Evolutionary conservation across 768 basidiomycete genomes (phyloP), one percentile per base, ranked within the genome.

Genomic region (Podaxis sp.): DNA sequence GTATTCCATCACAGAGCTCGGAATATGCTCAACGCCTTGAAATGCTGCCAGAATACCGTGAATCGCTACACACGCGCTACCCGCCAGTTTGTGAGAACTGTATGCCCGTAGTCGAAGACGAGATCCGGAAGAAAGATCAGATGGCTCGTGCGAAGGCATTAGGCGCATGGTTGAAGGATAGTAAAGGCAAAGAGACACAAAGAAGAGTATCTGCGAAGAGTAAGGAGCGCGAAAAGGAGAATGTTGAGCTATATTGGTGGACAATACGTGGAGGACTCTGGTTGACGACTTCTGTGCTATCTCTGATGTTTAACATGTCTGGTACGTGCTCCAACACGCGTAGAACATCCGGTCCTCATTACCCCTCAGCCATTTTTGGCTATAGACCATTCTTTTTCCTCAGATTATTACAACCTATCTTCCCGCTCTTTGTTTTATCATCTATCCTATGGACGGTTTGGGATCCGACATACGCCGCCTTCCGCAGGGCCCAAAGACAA

Each of bases 1-100:
- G 53, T 51, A 41, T 33, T 22, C 49, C 26, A 15, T 55, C 50
- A 53, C 67, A 95, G 93, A 86, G 87, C 68, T 89, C 91, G 2
- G 86, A 90, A 60, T 92, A 93, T 70, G 76, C 78, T 36, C 75
- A 75, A 20, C 84, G 90, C 15, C 77, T 89, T 30, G 84, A 83
- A 48, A 81, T 80, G 64, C 82, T 93, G 5, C 85, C 88, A 0
- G 82, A 83, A 46, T 96, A 97, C 74, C 82, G 85, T 44, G 81
- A 84, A 66, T 90, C 89, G 1, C 78, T 98, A 20, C 84, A 95
- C 66, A 64, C 75, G 12, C 90, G 95, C 8, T 97, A 97, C 71
- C 95, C 96, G 8, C 93, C 90, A 2, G 88, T 96, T 36, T 98
- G 95, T 73, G 77, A 80, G 0, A 73, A 77, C 3, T 98, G 95